Base-by-base conservation (phyloP, 1,284 basidiomycete species). In the Leccinum glutinopallens region DNA sequence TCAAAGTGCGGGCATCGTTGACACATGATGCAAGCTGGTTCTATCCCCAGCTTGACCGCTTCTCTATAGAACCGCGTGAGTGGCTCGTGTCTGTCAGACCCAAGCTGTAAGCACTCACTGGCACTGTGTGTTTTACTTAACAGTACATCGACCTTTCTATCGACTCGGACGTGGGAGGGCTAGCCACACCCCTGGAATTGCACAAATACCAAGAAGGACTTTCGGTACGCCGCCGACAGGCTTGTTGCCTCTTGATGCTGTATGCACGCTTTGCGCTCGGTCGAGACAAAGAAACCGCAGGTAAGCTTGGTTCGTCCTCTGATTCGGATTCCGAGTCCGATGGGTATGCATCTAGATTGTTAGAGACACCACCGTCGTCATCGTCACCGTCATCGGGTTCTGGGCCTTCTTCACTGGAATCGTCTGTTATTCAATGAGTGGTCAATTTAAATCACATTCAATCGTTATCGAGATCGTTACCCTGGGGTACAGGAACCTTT, bases 1-100 rank as follows among this genome's bases (percentile, higher is more conserved):
- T 66, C 59, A 32, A 32, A 32, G 29, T 76, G 74, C 13, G 75
- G 77, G 58, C 72, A 77, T 58, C 62, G 68, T 57, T 73, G 65
- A 58, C 77, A 78, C 74, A 76, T 76, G 61, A 76, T 77, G 62
- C 77, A 78, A 32, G 74, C 74, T 22, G 63, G 54, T 63, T 71
- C 73, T 63, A 77, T 57, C 37, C 73, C 68, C 17, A 73, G 60
- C 17, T 33, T 71, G 39, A 78, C 75, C 6, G 72, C 75, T 66
- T 78, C 76, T 67, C 74, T 75, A 60, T 56, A 37, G 37, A 65
- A 61, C 19, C 37, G 55, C n/a, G 53, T 69, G 56, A 67, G 62
- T 61, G 22, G 54, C 56, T 43, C 59, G 8, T 66, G 35, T 49
- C 55, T 13, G 12, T 51, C 49, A 51, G 61, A 46, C 43, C 58